Base-by-base conservation (phyloP, 2,329 filamentous ascomycete genomes). In the Colletotrichum lini region DNA sequence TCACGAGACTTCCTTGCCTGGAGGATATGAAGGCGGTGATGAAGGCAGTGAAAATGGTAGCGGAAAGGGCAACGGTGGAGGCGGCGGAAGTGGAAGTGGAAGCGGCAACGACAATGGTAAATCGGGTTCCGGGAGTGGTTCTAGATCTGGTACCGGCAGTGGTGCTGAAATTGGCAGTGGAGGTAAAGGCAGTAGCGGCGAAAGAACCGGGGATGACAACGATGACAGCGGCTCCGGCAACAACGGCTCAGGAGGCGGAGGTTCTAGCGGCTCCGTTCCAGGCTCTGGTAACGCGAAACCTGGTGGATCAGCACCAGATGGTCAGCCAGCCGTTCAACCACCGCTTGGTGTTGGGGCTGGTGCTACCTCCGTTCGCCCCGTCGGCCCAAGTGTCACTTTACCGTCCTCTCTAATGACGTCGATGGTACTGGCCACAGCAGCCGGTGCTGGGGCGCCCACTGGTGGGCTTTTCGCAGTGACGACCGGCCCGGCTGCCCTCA, bases 391-490 rank as follows among this genome's bases (percentile, higher is more conserved):
- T 30, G 54, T 71, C 13, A 53, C 68, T 7, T 30, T 71, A n/a
- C 68, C 68, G 3, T 63, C 68, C 9, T 68, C 68, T 18, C 1
- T 71, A 38, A 47, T 57, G 68, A 71, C 68, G 16, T 71, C 68
- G 12, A 68, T 71, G 58, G 53, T 71, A 4, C 68, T 71, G 5
- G 68, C 65, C 5, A 71, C 64, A 10, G 65, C 54, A 6, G 57
- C 45, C 38, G 59, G 59, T n/a, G 52, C 49, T 38, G 68, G 53
- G 18, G 68, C 52, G 21, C 68, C 68, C 4, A 71, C 58, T 15
- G 49, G 35, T 15, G 68, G 68, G n/a, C 53, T 68, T 18, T 49
- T 66, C 13, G 67, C 67, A 12, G 68, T 67, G n/a, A 58, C 68
- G 40, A 53, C 65, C 2, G 50, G 52, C n/a, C 50, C 68, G n/a